Evolutionary conservation across 345 rosid genomes (phyloP).

Genomic region (Noccaea caerulescens): DNA sequence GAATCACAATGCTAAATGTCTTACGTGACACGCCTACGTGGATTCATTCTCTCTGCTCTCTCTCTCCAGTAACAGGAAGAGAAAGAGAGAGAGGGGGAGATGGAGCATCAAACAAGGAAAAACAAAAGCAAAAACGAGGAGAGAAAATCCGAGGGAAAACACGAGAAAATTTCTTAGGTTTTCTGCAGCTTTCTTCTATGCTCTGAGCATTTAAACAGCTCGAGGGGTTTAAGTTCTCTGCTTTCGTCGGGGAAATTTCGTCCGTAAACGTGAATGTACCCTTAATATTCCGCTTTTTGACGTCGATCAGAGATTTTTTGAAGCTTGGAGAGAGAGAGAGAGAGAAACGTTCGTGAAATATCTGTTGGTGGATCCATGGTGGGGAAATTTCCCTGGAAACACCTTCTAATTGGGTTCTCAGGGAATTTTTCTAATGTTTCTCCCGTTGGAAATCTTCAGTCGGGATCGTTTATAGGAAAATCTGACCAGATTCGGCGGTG

Average conservation of each 20-base stretch:
- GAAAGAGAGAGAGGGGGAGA: neutral
- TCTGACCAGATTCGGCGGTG: slow-evolving; percentile 28
- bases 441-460: slow-evolving; percentile 28
- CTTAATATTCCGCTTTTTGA: neutral
- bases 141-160: slow-evolving; percentile 42
- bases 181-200: neutral
- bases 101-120: slow-evolving; percentile 32
- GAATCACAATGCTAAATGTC: neutral
- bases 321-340: neutral
- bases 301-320: slow-evolving; percentile 31
- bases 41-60: slow-evolving; percentile 35
- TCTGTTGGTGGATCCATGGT: slow-evolving; percentile 40
- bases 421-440: slow-evolving; percentile 23
- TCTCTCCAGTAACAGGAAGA: slow-evolving; percentile 33
- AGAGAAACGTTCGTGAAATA: slow-evolving; percentile 7
- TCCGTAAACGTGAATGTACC: slow-evolving; percentile 28
- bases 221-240: slow-evolving; percentile 29
- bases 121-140: neutral
- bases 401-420: slow-evolving; percentile 26
- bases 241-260: neutral
- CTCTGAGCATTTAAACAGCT: neutral
- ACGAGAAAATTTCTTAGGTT: slow-evolving; percentile 27
- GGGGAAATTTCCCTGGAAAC: slow-evolving; percentile 24
- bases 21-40: slow-evolving; percentile 48
- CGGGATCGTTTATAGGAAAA: slow-evolving; percentile 28